These are phyloP conservation scores for Nepenthes mirabilis DNA, from an alignment of 148 eudicot genomes.

Conservation along the genomic window DNA sequence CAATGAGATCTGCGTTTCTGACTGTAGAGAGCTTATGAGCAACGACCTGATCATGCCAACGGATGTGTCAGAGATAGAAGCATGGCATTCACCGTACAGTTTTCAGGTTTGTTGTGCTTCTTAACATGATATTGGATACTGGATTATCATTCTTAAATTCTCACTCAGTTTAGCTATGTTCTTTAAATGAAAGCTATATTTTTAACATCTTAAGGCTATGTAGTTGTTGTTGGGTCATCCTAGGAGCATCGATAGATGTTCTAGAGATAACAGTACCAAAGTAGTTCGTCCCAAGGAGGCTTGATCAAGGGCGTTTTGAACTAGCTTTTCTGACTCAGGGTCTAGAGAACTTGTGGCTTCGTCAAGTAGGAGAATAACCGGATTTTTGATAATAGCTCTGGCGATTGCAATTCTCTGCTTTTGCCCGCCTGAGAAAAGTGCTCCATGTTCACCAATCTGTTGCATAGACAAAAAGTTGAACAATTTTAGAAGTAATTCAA, in stretches of 20 bases:
- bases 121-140: neutral
- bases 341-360: slow-evolving; percentile 98
- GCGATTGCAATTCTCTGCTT: slow-evolving; percentile 93
- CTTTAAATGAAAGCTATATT: too few relatives aligned
- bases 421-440: slow-evolving; percentile 86
- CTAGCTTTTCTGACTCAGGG: slow-evolving; percentile 70
- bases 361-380: slow-evolving; percentile 75
- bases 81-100: neutral
- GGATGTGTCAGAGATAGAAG: neutral
- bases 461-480: neutral
- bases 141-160: too few relatives aligned
- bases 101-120: neutral
- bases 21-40: slow-evolving; percentile 93
- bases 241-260: neutral
- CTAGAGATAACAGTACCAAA: slow-evolving; percentile 29
- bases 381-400: slow-evolving; percentile 79
- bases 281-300: slow-evolving; percentile 90
- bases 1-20: slow-evolving; percentile 73
- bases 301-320: slow-evolving; percentile 77
- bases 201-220: too few relatives aligned
- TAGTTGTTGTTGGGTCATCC: too few relatives aligned
- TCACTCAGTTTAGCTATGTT: too few relatives aligned
- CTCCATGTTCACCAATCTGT: slow-evolving; percentile 88
- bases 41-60: slow-evolving; percentile 39
- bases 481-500: neutral